These are phyloP conservation scores for Bryoglossum gracile DNA, from an alignment of 495 filamentous ascomycete genomes.

Conservation along the genomic window DNA sequence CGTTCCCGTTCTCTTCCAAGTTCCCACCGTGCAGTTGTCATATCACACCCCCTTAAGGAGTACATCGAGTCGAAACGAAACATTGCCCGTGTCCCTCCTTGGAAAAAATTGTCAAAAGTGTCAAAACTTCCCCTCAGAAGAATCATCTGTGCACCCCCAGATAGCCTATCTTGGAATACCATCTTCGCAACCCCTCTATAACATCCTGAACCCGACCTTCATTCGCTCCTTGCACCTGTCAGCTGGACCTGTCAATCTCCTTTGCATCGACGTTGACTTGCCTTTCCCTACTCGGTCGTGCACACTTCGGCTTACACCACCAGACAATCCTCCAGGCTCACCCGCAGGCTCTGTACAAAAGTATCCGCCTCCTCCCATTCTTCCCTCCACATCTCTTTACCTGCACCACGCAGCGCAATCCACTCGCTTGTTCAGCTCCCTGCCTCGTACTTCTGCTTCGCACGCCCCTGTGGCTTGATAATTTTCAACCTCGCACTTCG, in stretches of 20 bases:
- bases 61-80: conserved; percentile 24
- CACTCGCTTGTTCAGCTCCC: not conserved
- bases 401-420: not conserved
- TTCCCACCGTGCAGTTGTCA: not conserved
- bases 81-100: conserved; percentile 12
- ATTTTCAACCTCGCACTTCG: conserved; percentile 13
- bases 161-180: not conserved
- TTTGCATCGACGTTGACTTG: not conserved
- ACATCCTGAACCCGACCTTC: not conserved
- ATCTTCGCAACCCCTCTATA: not conserved
- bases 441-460: not conserved
- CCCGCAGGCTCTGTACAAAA: conserved; percentile 5
- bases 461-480: not conserved
- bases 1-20: not conserved
- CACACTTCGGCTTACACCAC: conserved; percentile 3
- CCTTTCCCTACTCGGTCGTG: conserved; percentile 1
- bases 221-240: not conserved
- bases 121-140: not conserved
- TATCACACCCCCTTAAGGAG: conserved; percentile 17
- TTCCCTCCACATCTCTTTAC: not conserved
- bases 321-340: conserved; percentile 14
- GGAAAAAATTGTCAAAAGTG: not conserved
- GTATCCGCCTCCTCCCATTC: not conserved
- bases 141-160: conserved; percentile 15
- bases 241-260: conserved; percentile 1